A percentile compares a stretch with the other conserved stretches of the same genome.
These are phyloP conservation scores for Pseudogymnoascus sp. DNA, from an alignment of 2,329 filamentous ascomycete species.

Conservation along the genomic window DNA sequence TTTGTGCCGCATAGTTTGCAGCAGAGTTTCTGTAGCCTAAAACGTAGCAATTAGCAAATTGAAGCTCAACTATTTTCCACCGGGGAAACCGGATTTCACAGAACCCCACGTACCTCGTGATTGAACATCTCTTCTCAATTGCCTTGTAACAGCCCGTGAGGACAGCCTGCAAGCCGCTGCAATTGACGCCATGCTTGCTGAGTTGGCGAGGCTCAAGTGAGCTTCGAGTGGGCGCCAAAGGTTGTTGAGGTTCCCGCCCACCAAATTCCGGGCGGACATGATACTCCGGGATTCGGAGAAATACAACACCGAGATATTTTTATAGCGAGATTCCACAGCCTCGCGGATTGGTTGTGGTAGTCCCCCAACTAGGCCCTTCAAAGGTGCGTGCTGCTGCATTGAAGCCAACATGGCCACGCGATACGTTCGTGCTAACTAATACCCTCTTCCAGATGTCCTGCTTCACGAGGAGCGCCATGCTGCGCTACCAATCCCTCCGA, in stretches of 20 bases:
- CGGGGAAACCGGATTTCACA: constrained; percentile 2
- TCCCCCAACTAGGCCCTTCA: neutral
- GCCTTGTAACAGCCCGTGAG: constrained; percentile 48
- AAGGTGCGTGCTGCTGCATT: neutral
- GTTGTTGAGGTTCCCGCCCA: constrained; percentile 14
- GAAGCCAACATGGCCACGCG: neutral
- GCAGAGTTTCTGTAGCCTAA: constrained; percentile 59
- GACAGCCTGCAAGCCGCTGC: constrained; percentile 57
- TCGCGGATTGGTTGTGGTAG: neutral
- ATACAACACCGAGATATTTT: constrained; percentile 4
- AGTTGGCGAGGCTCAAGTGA: constrained; percentile 25
- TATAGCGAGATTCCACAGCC: constrained; percentile 1
- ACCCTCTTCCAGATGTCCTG: constrained; percentile 27
- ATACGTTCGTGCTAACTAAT: neutral
- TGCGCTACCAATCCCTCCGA: constrained; percentile 19
- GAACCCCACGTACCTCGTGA: constrained; percentile 46
- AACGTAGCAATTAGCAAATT: constrained; percentile 15
- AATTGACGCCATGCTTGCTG: constrained; percentile 56
- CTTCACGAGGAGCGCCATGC: constrained; percentile 30
- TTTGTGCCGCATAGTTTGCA: constrained; percentile 63
- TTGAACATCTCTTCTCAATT: constrained; percentile 45
- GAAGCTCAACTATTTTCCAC: constrained; percentile 9
- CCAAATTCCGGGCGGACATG: constrained; percentile 4
- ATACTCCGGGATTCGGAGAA: constrained; percentile 7
- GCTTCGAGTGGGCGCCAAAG: constrained; percentile 17